Base-by-base conservation (phyloP, 2,329 filamentous ascomycete species). In the Fusarium citri region DNA sequence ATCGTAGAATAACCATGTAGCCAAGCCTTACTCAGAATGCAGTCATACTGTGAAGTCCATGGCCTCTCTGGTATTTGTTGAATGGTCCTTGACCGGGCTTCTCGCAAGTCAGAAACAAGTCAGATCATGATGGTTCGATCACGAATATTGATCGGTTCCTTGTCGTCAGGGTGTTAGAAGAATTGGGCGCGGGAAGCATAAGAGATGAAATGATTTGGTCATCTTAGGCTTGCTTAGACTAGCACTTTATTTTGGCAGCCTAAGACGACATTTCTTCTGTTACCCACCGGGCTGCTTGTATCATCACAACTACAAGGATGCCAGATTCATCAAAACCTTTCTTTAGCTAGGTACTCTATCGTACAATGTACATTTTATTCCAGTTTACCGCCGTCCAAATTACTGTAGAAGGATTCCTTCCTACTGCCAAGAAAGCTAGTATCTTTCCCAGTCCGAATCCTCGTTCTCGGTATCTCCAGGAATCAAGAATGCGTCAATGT, bases 111-210 rank as follows among this genome's bases (percentile, higher is more conserved):
- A 71, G 70, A n/a, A 58, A 64, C 37, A 14, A 41, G 61, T 74
- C 72, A 71, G 72, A n/a, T 57, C 68, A 74, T 74, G 34, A 66
- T 74, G 71, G 72, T 74, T 74, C 72, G 72, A 73, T 66, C 56
- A 37, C 66, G 71, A 72, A 63, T 59, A 54, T 50, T 16, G 11
- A 22, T 50, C 48, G 45, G 42, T 58, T 65, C 42, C 26, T 46
- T 8, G 28, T 30, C 12, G 12, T 30, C 28, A 30, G 28, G 28
- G 28, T 30, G 28, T 30, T 30, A 30, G 28, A 30, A 30, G 28
- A 30, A 30, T 30, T 15, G 28, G 28, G 6, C 28, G 28, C 2
- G 28, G 28, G 28, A 8, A 30, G 28, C 28, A 30, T 30, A 15
- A 30, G 12, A 8, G 28, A 30, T 15, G 28, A 30, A 30, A 30